phyloP scores from a whole-genome alignment of 2,329 filamentous ascomycete species.

The Dothideomycetidae sp. region DNA sequence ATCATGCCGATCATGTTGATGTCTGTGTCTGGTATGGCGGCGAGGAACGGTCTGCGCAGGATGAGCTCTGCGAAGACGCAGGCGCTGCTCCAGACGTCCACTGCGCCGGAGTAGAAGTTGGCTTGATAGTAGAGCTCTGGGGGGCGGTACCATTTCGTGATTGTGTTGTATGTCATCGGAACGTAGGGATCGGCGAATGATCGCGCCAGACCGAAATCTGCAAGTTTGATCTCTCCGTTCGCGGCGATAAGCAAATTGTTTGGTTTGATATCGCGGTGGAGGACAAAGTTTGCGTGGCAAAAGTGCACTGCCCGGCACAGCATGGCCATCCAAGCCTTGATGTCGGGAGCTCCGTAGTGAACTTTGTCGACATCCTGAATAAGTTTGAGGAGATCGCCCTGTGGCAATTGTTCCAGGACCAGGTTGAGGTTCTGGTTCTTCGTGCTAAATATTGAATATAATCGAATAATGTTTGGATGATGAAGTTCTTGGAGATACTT shows the following conservation, averaged over 20 bases:
- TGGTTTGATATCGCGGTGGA: slow-evolving; percentile 97
- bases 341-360: slow-evolving; percentile 73
- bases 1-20: slow-evolving; percentile 77
- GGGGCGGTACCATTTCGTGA: slow-evolving; percentile 92
- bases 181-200: slow-evolving; percentile 73
- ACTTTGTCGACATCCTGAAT: slow-evolving; percentile 64
- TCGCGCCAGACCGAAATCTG: slow-evolving; percentile 91
- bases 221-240: slow-evolving; percentile 85
- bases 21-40: slow-evolving; percentile 59
- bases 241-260: slow-evolving; percentile 94
- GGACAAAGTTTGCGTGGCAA: slow-evolving; percentile 84
- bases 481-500: slow-evolving; percentile 88
- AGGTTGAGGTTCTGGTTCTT: slow-evolving; percentile 95
- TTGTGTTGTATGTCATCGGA: slow-evolving; percentile 85
- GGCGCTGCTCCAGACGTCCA: slow-evolving; percentile 89
- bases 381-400: slow-evolving; percentile 89
- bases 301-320: slow-evolving; percentile 86
- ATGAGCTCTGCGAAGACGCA: slow-evolving; percentile 87
- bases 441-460: slow-evolving; percentile 85
- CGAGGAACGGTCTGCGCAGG: slow-evolving; percentile 64
- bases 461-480: slow-evolving; percentile 88
- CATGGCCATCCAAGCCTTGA: slow-evolving; percentile 99
- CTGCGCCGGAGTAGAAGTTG: slow-evolving; percentile 73
- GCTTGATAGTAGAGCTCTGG: slow-evolving; percentile 88
- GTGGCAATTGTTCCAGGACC: slow-evolving; percentile 82